Base-by-base conservation (phyloP, 176 grass and related monocot species). In the Oryza punctata region DNA sequence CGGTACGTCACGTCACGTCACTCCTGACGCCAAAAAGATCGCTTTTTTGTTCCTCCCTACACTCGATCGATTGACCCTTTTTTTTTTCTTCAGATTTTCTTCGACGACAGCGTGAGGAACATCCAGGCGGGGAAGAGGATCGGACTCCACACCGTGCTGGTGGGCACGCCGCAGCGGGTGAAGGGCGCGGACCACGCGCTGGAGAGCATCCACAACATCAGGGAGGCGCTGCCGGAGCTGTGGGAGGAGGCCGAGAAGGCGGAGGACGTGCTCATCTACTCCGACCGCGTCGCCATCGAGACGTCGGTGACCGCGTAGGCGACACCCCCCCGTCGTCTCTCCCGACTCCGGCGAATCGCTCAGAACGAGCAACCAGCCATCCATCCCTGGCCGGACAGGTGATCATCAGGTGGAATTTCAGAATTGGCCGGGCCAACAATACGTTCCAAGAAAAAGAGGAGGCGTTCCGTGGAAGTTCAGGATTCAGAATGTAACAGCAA, bases 121-220 rank as follows among this genome's bases (percentile, higher is more conserved):
- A 82, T 99, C 45, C 87, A 89, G 87, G 87, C 97, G 13, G 97
- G 97, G 63, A 99, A 99, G 81, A 19, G 24, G n/a, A 84, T 99
- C 14, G 97, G 93, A 1, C 91, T 99, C 1, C 91, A 96, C 71
- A 99, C 97, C 6, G 97, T 99, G 75, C 77, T 99, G 91, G 97
- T 96, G 24, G 97, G 97, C 35, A 92, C 88, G 27, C 87, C 93
- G 68, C 80, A 96, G 27, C 87, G 91, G 9, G 89, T 80, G 44
- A 96, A 94, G 52, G 93, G 91, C 19, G 87, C 93, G 15, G 97
- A 99, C 63, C 90, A 96, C 84, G 93, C 91, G 10, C 85, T 99
- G 65, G 97, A 99, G 85, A 99, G 91, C 86, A 90, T 99, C 81
- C 97, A 96, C 83, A 92, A 92, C 85, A 92, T 99, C 69, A 92